phyloP scores from a whole-genome alignment of 306 rosid genomes.

The Acacia crassicarpa region DNA sequence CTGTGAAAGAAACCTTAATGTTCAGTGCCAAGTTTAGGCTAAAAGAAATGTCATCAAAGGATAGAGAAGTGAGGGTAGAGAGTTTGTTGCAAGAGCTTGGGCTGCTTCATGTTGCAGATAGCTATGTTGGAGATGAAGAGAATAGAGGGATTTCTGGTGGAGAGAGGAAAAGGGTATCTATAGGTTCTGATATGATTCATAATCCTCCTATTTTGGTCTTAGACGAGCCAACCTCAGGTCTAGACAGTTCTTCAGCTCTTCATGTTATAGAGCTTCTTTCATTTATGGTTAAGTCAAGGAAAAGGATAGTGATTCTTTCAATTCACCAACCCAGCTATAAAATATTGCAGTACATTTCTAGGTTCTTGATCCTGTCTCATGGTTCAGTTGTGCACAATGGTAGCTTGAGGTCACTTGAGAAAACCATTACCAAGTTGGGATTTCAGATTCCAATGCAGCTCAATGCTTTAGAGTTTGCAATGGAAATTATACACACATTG shows the following conservation, averaged over 20 bases:
- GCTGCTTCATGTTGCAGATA: conserved; percentile 65
- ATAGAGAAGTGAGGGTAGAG: conserved; percentile 65
- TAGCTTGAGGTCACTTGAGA: conserved; percentile 63
- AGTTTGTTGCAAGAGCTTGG: conserved; percentile 77
- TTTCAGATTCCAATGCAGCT: conserved; percentile 68
- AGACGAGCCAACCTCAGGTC: conserved; percentile 2
- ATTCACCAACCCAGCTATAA: conserved; percentile 92
- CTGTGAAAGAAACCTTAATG: conserved; percentile 78
- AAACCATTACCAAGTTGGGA: conserved; percentile 49
- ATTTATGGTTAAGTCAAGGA: conserved; percentile 58
- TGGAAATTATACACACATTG: conserved; percentile 67
- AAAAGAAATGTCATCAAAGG: conserved; percentile 45
- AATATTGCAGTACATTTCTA: conserved; percentile 67
- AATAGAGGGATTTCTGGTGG: conserved; percentile 37
- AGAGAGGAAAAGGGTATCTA: conserved; percentile 5
- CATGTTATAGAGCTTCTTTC: conserved; percentile 77
- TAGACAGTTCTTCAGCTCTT: conserved; percentile 38
- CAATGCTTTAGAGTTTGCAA: conserved; percentile 76
- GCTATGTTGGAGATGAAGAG: conserved; percentile 85
- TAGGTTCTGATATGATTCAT: conserved; percentile 14
- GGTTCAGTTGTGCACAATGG: conserved; percentile 78
- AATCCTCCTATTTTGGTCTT: conserved; percentile 44
- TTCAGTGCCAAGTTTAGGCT: conserved; percentile 79
- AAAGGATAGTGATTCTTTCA: conserved; percentile 67
- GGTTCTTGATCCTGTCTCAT: conserved; percentile 70